Evolutionary conservation across 768 basidiomycete species (phyloP).

Genomic region (Calvatia gigantea): DNA sequence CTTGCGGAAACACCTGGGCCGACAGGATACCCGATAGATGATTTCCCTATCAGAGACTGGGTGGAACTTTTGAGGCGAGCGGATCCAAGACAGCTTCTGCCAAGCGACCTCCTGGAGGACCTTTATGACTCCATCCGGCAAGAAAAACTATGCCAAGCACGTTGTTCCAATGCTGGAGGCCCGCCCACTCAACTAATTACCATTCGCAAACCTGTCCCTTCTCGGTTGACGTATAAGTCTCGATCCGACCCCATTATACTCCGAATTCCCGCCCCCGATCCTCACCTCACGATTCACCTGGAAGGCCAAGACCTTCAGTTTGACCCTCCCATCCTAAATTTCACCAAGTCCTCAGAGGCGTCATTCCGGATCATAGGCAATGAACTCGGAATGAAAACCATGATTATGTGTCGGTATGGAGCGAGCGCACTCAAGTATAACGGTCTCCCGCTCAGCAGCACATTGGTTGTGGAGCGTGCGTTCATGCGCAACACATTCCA

Average conservation of each 20-base stretch:
- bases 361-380: constrained; percentile 92
- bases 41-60: constrained; percentile 75
- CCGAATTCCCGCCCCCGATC: constrained; percentile 81
- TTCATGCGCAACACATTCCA: constrained; percentile 99
- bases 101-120: constrained; percentile 72
- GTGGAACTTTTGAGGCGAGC: constrained; percentile 76
- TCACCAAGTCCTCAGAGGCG: constrained; percentile 72
- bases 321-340: constrained; percentile 81
- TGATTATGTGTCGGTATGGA: constrained; percentile 83
- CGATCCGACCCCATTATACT: constrained; percentile 89
- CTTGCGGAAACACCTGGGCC: constrained; percentile 59
- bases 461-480: constrained; percentile 80
- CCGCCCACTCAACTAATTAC: constrained; percentile 54
- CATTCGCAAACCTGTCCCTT: constrained; percentile 72
- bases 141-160: constrained; percentile 72
- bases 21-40: constrained; percentile 49
- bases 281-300: constrained; percentile 77
- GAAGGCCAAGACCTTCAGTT: constrained; percentile 86
- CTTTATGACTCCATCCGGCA: constrained; percentile 75
- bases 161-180: constrained; percentile 36
- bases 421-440: constrained; percentile 80
- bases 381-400: constrained; percentile 75
- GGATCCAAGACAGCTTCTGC: constrained; percentile 66
- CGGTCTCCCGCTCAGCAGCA: constrained; percentile 75
- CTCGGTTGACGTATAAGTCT: constrained; percentile 78